Percentiles rank a stretch among this genome's conserved stretches.
These are phyloP conservation scores for Lactifluus rugatus DNA, from an alignment of 768 basidiomycete genomes.

Conservation along the genomic window DNA sequence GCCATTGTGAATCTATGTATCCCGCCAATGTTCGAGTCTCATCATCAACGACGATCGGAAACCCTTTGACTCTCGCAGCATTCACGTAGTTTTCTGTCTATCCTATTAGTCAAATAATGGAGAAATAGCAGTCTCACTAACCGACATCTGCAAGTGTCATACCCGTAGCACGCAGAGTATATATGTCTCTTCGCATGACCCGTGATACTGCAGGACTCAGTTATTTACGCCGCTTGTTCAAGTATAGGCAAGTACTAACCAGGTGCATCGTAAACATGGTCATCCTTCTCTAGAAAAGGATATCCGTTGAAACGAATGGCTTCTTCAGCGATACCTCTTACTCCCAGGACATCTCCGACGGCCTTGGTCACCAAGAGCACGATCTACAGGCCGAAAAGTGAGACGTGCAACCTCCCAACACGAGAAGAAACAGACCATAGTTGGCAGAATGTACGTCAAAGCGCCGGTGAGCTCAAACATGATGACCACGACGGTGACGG, in stretches of 20 bases:
- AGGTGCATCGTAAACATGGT: constrained; percentile 82
- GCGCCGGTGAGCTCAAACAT: constrained; percentile 99
- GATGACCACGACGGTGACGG: constrained; percentile 96
- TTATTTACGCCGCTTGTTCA: not conserved
- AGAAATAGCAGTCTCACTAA: constrained; percentile 29
- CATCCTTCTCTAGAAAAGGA: constrained; percentile 94
- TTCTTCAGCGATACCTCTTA: constrained; percentile 91
- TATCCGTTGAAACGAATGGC: constrained; percentile 96
- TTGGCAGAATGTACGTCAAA: constrained; percentile 91
- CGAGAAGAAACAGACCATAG: constrained; percentile 59
- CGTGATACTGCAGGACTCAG: constrained; percentile 51
- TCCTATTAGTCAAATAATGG: not conserved
- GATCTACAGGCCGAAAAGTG: constrained; percentile 47
- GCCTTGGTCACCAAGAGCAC: constrained; percentile 94
- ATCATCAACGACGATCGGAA: constrained; percentile 72
- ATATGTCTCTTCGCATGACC: constrained; percentile 80
- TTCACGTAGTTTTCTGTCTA: constrained; percentile 51
- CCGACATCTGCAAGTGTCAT: constrained; percentile 74
- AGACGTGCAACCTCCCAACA: constrained; percentile 15
- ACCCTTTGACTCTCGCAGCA: constrained; percentile 75
- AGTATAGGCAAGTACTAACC: constrained; percentile 40
- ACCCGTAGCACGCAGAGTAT: constrained; percentile 63
- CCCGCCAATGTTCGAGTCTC: constrained; percentile 58
- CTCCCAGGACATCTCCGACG: constrained; percentile 90
- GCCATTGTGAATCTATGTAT: constrained; percentile 80